phyloP scores from a whole-genome alignment of 2,329 filamentous ascomycete genomes.

The Ascochyta koolunga region DNA sequence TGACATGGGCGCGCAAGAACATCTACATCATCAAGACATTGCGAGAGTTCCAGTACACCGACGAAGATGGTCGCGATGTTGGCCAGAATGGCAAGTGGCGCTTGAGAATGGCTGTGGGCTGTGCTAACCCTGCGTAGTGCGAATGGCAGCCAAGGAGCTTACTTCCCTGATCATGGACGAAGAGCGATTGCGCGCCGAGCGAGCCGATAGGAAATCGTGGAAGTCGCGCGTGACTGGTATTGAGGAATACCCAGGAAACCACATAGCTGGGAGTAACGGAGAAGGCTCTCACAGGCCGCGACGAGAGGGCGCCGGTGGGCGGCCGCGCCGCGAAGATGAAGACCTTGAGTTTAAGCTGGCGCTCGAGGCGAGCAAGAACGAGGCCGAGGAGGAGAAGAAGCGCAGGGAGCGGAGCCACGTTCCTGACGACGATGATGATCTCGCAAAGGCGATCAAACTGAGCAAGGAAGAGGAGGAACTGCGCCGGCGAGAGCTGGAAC shows the following conservation, averaged over 20 bases:
- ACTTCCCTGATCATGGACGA: slow-evolving; percentile 92
- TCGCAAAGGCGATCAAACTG: slow-evolving; percentile 92
- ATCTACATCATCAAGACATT: slow-evolving; percentile 99
- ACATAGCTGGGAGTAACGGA: slow-evolving; percentile 45
- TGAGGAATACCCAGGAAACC: slow-evolving; percentile 71
- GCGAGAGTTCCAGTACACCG: slow-evolving; percentile 94
- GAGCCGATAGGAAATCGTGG: slow-evolving; percentile 91
- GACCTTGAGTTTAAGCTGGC: slow-evolving; percentile 90
- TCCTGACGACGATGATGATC: slow-evolving; percentile 72
- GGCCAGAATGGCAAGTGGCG: slow-evolving; percentile 83
- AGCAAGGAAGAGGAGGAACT: slow-evolving; percentile 94
- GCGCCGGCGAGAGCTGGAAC: slow-evolving; percentile 83
- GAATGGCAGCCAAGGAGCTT: slow-evolving; percentile 93
- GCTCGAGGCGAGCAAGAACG: slow-evolving; percentile 91
- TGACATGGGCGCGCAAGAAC: slow-evolving; percentile 97
- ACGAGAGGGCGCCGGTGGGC: slow-evolving; percentile 33
- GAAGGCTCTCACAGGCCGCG: slow-evolving; percentile 48
- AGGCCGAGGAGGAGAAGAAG: slow-evolving; percentile 89
- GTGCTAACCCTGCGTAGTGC: slow-evolving; percentile 64
- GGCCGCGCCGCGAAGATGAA: slow-evolving; percentile 67
- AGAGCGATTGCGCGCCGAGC: slow-evolving; percentile 86
- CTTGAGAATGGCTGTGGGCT: background rate
- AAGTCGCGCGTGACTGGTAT: slow-evolving; percentile 94
- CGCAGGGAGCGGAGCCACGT: slow-evolving; percentile 64
- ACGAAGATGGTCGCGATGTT: slow-evolving; percentile 94